These are phyloP conservation scores for Trametes cubensis DNA, from an alignment of 768 basidiomycete genomes.

Conservation along the genomic window DNA sequence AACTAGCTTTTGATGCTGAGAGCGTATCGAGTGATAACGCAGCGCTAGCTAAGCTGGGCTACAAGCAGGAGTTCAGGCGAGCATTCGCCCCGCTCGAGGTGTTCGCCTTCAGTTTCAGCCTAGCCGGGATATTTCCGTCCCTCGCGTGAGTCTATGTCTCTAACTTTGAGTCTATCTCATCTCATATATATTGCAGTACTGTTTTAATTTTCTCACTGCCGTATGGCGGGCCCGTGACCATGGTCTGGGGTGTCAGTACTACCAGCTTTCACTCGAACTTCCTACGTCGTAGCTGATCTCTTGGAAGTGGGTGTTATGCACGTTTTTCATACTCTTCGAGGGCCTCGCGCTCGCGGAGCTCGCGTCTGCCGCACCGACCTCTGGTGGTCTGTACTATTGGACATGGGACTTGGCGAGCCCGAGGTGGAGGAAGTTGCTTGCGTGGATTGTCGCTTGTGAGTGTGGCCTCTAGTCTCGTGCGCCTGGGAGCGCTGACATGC, in stretches of 20 bases:
- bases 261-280: too few relatives aligned
- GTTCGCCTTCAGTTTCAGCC: slow-evolving; percentile 36
- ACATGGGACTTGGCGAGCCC: slow-evolving; percentile 36
- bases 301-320: slow-evolving; percentile 37
- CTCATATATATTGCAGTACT: slow-evolving; percentile 33
- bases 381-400: slow-evolving; percentile 43
- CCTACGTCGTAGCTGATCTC: not conserved
- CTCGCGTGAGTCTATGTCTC: slow-evolving; percentile 15
- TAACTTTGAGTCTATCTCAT: not conserved
- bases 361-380: slow-evolving; percentile 39
- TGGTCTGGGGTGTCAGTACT: slow-evolving; percentile 67
- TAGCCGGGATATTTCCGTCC: slow-evolving; percentile 35
- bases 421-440: slow-evolving; percentile 38
- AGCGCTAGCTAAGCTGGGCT: slow-evolving; percentile 45
- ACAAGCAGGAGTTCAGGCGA: slow-evolving; percentile 58
- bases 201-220: slow-evolving; percentile 57
- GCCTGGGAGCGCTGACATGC: too few relatives aligned
- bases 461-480: not conserved
- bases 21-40: slow-evolving; percentile 35
- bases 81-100: slow-evolving; percentile 53
- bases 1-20: not conserved
- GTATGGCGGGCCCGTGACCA: slow-evolving; percentile 66
- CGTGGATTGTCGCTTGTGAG: slow-evolving; percentile 45
- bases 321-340: slow-evolving; percentile 37
- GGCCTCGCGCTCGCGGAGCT: slow-evolving; percentile 40